phyloP scores from a whole-genome alignment of 768 basidiomycete species.

The Pleurotus salmoneostramineus region DNA sequence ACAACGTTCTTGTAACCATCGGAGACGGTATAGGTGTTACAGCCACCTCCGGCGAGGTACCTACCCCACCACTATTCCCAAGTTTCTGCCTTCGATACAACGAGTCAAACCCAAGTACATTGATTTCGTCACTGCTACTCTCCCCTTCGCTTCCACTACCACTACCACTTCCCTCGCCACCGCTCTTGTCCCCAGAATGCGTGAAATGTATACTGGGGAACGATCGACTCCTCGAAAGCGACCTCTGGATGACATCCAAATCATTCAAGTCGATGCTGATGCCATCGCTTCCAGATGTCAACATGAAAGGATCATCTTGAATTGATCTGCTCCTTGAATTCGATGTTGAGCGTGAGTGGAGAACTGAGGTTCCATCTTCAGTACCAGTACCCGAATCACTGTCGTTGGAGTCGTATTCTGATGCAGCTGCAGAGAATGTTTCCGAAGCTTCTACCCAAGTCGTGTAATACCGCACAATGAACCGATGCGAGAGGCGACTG shows the following conservation, averaged over 20 bases:
- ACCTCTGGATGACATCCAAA: conserved; percentile 40
- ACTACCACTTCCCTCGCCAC: conserved; percentile 7
- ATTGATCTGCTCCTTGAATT: too few species aligned
- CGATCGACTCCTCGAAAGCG: conserved; percentile 41
- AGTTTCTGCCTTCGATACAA: conserved; percentile 20
- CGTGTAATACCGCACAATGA: conserved; percentile 89
- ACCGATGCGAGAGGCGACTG: conserved; percentile 83
- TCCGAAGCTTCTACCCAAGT: conserved; percentile 84
- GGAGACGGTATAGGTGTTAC: conserved; percentile 17
- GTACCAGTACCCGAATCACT: conserved; percentile 32
- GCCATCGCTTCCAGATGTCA: conserved; percentile 38
- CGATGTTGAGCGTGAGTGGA: conserved; percentile 22
- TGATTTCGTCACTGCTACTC: conserved; percentile 35
- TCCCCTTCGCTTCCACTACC: too few species aligned
- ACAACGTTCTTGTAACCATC: conserved; percentile 57
- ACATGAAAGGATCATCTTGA: conserved; percentile 10
- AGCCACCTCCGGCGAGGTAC: not conserved
- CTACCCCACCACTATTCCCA: conserved; percentile 6
- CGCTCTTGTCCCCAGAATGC: conserved; percentile 29
- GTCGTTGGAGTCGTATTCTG: conserved; percentile 37
- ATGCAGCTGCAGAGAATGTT: conserved; percentile 43
- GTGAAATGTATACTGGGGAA: conserved; percentile 89
- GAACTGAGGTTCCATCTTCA: conserved; percentile 54
- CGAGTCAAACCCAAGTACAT: conserved; percentile 29
- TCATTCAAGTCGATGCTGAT: conserved; percentile 64